Percentiles rank a stretch among this genome's conserved stretches.
phyloP scores from a whole-genome alignment of 441 rosid species.

The Monsonia emarginata region DNA sequence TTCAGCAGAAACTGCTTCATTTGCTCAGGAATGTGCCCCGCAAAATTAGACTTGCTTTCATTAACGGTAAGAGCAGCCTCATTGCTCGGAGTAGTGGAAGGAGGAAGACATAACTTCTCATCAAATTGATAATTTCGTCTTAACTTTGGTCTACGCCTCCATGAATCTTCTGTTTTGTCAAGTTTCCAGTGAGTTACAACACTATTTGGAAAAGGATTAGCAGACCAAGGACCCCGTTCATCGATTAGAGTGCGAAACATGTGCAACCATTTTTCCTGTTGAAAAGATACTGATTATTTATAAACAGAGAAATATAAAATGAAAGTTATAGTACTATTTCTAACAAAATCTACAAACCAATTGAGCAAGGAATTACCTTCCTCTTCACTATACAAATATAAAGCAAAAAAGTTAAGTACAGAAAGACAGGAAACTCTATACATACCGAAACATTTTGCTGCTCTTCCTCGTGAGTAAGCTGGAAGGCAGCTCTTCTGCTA shows the following conservation, averaged over 20 bases:
- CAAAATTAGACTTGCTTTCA: conserved; percentile 58
- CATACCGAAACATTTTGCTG: conserved; percentile 84
- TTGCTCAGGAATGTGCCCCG: conserved; percentile 90
- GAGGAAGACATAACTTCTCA: conserved; percentile 66
- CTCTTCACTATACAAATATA: neutral
- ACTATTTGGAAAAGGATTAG: conserved; percentile 83
- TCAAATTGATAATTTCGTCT: conserved; percentile 90
- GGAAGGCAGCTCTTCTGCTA: conserved; percentile 60
- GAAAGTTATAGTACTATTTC: conserved; percentile 9
- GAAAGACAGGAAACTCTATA: conserved; percentile 14
- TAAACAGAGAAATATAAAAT: conserved; percentile 11
- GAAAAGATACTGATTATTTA: conserved; percentile 16
- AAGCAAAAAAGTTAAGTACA: conserved; percentile 6
- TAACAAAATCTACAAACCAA: conserved; percentile 8
- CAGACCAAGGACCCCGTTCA: conserved; percentile 99
- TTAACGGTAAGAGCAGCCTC: conserved; percentile 35
- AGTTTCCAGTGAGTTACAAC: conserved; percentile 78
- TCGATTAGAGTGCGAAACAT: conserved; percentile 89
- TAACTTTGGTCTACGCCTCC: conserved; percentile 95
- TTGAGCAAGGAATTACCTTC: neutral
- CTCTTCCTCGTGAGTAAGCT: conserved; percentile 67
- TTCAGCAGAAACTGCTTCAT: conserved; percentile 90
- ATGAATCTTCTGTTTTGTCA: conserved; percentile 93
- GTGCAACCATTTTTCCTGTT: conserved; percentile 91
- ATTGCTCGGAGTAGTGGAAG: conserved; percentile 37